Base-by-base conservation (phyloP, 306 rosid species). In the Canavalia gladiata region DNA sequence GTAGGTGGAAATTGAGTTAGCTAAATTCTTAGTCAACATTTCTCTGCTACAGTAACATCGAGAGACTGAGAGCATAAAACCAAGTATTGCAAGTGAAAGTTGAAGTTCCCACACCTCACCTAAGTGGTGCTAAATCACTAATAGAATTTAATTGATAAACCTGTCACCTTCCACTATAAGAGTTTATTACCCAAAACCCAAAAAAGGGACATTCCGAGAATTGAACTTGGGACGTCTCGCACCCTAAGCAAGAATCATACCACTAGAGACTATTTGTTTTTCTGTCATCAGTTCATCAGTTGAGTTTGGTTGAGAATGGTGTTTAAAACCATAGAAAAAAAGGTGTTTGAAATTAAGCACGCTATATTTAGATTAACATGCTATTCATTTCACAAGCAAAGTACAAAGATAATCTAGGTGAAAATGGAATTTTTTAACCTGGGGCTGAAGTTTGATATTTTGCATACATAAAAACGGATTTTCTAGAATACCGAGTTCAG, bases 191-290 rank as follows among this genome's bases (percentile, higher is more conserved):
- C 6, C 4, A 2, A 0, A 0, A 18, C 25, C 25, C 25, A 18
- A 18, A 18, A 4, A 28, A 0, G 84, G 86, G 83, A 83, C 83
- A 77, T 83, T 83, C 64, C 86, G 86, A 83, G 86, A 77, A 83
- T 83, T 77, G 79, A 83, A 84, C 87, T 84, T 84, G 87, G 81
- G 77, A 84, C 87, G 81, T 73, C 87, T 84, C 81, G 81, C 87
- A 84, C 81, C 83, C 84, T 78, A 84, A 84, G 81, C 84, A 81
- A 78, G 84, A 84, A 84, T 84, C 87, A 84, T 84, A 78, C 84
- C 87, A 84, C 77, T 78, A 84, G 87, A 84, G 84, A 83, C 84
- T 80, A 0, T 1, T 7, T 33, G 56, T 18, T 18, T 18, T 18
- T 18, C 25, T 18, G 41, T 37, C 0, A 37, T 37, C 4, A 37